Evolutionary conservation across 768 basidiomycete genomes (phyloP), one percentile per base, ranked within the genome.

Genomic region (Rhizopogon sp.): DNA sequence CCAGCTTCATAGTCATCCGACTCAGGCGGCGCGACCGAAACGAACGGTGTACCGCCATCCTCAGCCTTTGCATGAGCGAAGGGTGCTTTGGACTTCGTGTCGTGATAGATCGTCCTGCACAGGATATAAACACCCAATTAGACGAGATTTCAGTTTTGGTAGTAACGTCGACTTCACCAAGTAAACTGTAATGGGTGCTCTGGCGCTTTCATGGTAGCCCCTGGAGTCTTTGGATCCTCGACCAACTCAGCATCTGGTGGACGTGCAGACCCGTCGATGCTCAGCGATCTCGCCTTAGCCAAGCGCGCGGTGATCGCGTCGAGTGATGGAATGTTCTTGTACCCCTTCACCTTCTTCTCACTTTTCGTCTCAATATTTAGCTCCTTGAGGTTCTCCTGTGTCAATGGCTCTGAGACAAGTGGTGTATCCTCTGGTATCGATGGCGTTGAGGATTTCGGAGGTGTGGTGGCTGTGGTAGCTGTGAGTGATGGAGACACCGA

Each of bases 241-340:
- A 88, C 82, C 69, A 88, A 82, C 73, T 87, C 85, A 22, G 87
- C 78, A 57, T 89, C 89, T 5, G 88, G 87, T 3, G 88, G 87
- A 58, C 81, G 83, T 6, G 83, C 74, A 4, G 83, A 81, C 14
- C 88, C 78, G 52, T 81, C 79, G 43, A 79, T 59, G 58, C 74
- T 77, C 50, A 91, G 76, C 37, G 83, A 76, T 52, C 86, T 76
- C 29, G 85, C 76, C 72, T 87, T 87, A 51, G 84, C 87, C 55
- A 92, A 72, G 39, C 87, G 82, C 33, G 86, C 87, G 1, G 90
- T 88, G 73, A 93, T 93, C 29, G 87, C 88, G 64, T 92, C 90
- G 52, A 93, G 80, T 58, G 81, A 84, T 13, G 91, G 91, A 43
- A 93, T 88, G 64, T 91, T 92, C 83, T 91, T 93, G 72, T 90